Evolutionary conservation across 2,329 filamentous ascomycete genomes (phyloP).

Genomic region (Didymella arachidicola): DNA sequence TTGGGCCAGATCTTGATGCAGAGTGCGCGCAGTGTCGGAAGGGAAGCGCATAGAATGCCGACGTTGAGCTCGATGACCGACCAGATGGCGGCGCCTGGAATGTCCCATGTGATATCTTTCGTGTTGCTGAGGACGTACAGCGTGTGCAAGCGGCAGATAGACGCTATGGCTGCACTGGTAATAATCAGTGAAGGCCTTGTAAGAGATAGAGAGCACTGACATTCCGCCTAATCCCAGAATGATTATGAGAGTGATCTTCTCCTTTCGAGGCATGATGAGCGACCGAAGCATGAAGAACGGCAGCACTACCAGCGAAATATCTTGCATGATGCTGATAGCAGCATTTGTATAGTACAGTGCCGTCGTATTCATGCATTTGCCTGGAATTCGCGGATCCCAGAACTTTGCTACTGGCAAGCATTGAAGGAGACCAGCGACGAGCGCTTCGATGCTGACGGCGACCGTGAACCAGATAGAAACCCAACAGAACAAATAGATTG

Average conservation of each 20-base stretch:
- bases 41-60: neutral
- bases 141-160: neutral
- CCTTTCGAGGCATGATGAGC: neutral
- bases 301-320: neutral
- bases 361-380: neutral
- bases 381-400: neutral
- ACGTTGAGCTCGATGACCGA: neutral
- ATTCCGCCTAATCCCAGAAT: neutral
- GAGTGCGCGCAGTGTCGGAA: neutral
- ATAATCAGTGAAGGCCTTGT: neutral
- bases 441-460: neutral
- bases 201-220: neutral
- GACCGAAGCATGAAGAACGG: neutral
- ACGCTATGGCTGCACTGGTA: neutral
- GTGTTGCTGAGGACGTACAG: neutral
- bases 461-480: neutral
- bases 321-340: neutral
- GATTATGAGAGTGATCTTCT: neutral
- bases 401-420: neutral
- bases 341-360: neutral
- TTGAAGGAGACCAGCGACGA: neutral
- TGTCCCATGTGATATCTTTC: neutral
- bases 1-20: neutral
- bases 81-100: neutral
- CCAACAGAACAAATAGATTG: neutral